A percentile compares a stretch with the other conserved stretches of the same genome.
These are phyloP conservation scores for Colletotrichum simmondsii DNA, from an alignment of 2,329 filamentous ascomycete genomes.

Conservation along the genomic window DNA sequence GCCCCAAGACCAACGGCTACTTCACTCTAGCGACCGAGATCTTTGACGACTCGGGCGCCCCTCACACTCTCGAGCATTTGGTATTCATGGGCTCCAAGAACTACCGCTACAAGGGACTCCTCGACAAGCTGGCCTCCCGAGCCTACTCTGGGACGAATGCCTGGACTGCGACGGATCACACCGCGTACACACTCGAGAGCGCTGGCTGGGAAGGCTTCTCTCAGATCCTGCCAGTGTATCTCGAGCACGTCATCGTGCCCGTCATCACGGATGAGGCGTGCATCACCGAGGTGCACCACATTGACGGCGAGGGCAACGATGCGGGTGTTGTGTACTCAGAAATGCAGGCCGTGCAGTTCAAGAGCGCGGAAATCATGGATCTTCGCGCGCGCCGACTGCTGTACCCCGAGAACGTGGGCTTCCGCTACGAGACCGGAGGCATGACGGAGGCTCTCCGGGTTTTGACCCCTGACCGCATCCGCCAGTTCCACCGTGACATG, in stretches of 20 bases:
- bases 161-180: constrained; percentile 97
- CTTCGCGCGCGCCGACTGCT: constrained; percentile 81
- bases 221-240: constrained; percentile 92
- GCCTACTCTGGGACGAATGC: constrained; percentile 96
- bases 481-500: constrained; percentile 96
- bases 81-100: constrained; percentile 92
- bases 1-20: constrained; percentile 94
- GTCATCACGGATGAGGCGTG: constrained; percentile 93
- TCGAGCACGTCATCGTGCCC: constrained; percentile 92
- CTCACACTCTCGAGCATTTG: constrained; percentile 85
- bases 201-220: constrained; percentile 98
- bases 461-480: constrained; percentile 87
- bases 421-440: constrained; percentile 97
- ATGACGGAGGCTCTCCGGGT: constrained; percentile 93
- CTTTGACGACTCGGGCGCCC: constrained; percentile 94
- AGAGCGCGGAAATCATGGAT: constrained; percentile 86
- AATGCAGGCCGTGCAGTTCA: constrained; percentile 96
- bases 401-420: constrained; percentile 91
- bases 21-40: constrained; percentile 98
- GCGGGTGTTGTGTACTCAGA: constrained; percentile 98
- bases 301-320: constrained; percentile 93
- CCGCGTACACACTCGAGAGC: constrained; percentile 93
- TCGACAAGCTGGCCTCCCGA: constrained; percentile 93
- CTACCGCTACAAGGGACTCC: constrained; percentile 93
- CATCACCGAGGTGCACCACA: constrained; percentile 95